Base-by-base conservation (phyloP, 2,329 filamentous ascomycete genomes). In the Chrysosporium keratinophilum region DNA sequence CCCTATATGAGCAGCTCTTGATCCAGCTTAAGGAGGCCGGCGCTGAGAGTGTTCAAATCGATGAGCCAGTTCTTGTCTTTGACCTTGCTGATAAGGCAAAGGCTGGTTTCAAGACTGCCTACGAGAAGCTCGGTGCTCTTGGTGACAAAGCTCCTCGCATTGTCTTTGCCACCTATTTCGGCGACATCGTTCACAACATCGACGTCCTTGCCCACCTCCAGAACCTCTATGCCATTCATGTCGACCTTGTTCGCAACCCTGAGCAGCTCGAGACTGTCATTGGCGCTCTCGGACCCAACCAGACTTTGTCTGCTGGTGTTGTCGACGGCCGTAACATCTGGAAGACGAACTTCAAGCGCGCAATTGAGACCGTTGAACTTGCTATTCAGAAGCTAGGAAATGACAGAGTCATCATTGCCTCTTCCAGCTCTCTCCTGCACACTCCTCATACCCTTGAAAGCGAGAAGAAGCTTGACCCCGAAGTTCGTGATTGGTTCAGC, bases 271-370 rank as follows among this genome's bases (percentile, higher is more conserved):
- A 93, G 58, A 82, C 85, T 62, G 88, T 98, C 66, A 73, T 88
- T 64, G 79, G 77, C 67, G 84, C 89, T 67, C 83, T 98, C 61
- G 89, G 88, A 71, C 75, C 88, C 71, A 88, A 89, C 72, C 94
- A 95, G 71, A 75, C 89, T 64, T 84, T 98, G 62, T 98, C 93
- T 62, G 86, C 84, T 61, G 93, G 93, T 88, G 87, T 98, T 65
- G 93, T 98, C 63, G 90, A 98, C 67, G 93, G 93, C 67, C 89
- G 93, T 68, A 98, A 98, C 82, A 97, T 98, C 80, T 98, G 93
- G 93, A 98, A 98, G 87, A 96, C 89, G 76, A 95, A 97, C 84
- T 86, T 96, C 78, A 87, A 95, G 82, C 83, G 82, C 66, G 89
- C 93, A 68, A 94, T 98, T 61, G 90, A 93, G 79, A 82, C 78